Base-by-base conservation (phyloP, 805 yeast genomes). In the Tetrapisispora fleetii region DNA sequence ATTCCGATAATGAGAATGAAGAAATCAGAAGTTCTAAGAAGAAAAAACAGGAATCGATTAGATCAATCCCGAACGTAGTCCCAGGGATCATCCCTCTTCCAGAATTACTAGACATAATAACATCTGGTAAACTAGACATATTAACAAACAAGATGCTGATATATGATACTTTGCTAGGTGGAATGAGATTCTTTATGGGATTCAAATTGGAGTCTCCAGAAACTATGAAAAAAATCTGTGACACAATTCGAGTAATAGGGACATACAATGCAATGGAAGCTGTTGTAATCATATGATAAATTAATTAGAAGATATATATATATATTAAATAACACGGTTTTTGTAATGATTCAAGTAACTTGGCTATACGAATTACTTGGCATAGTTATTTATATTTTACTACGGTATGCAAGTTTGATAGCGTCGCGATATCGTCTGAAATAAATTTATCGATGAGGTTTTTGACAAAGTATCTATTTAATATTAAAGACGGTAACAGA, bases 61-160 rank as follows among this genome's bases (percentile, higher is more conserved):
- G 30, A 17, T 35, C 33, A 6, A 46, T 74, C 13, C 77, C 83
- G 1, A 54, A 57, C 11, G 76, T 78, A 3, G 56, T 72, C 2
- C 81, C 83, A 0, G 83, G 84, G 0, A 51, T 75, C 3, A 54
- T 75, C 11, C 79, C 83, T 1, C 44, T 77, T 30, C 57, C 64
- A 64, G 80, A 77, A 53, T 51, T 78, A 16, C 46, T 60, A n/a
- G 64, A 65, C 17, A 54, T 69, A 61, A 52, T 73, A 33, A 62
- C 64, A 38, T 50, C 54, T 13, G 69, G 67, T 2, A 54, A 56
- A 17, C 51, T 66, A 1, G 45, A 52, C 30, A 48, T 52, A 21
- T 42, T 66, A 17, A 58, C 61, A 35, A 53, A 54, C 19, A 54
- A 53, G 8, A 40, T 64, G 22, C 48, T 63, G 49, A 49, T 58